Conservation (phyloP, 2,329 filamentous ascomycete genomes). For the Neoascochyta sp. region DNA sequence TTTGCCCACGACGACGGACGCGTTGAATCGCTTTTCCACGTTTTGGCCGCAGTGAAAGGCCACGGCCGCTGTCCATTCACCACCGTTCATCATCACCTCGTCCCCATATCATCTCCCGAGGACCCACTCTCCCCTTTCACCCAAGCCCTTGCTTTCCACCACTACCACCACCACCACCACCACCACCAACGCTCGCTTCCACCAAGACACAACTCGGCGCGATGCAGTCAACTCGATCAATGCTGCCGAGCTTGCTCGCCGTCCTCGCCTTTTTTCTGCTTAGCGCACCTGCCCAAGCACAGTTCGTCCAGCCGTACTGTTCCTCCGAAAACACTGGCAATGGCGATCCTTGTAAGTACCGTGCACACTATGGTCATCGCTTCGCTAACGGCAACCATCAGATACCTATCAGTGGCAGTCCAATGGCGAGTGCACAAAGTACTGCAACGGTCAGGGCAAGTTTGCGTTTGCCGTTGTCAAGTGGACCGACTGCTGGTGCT, state of each 20-base stretch:
- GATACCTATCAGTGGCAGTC: no score
- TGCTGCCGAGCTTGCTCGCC: conserved; percentile 16
- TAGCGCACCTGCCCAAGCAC: conserved; percentile 8
- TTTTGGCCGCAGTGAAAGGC: conserved; percentile 9
- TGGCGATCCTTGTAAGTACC: conserved; percentile 33
- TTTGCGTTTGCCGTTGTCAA: conserved; percentile 69
- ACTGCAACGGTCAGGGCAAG: conserved; percentile 48
- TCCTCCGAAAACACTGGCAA: conserved; percentile 44
- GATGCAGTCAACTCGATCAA: conserved; percentile 14
- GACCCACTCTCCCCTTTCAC: conserved; percentile 3
- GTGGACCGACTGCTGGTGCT: conserved; percentile 68
- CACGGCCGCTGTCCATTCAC: conserved; percentile 5
- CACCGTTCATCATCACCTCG: conserved; percentile 8
- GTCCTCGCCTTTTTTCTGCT: conserved; percentile 16
- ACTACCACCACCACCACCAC: no score
- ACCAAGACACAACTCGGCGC: conserved; percentile 1
- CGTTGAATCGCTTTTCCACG: conserved; percentile 22
- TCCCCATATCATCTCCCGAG: conserved; percentile 1
- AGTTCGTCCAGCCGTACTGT: conserved; percentile 39
- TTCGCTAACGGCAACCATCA: no score
- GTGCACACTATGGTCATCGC: not conserved
- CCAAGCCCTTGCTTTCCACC: not conserved
- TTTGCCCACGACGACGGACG: conserved; percentile 13
- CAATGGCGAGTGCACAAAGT: conserved; percentile 63
- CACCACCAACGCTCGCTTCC: no score